phyloP scores from a whole-genome alignment of 345 rosid species.

The Streptanthus diversifolius region DNA sequence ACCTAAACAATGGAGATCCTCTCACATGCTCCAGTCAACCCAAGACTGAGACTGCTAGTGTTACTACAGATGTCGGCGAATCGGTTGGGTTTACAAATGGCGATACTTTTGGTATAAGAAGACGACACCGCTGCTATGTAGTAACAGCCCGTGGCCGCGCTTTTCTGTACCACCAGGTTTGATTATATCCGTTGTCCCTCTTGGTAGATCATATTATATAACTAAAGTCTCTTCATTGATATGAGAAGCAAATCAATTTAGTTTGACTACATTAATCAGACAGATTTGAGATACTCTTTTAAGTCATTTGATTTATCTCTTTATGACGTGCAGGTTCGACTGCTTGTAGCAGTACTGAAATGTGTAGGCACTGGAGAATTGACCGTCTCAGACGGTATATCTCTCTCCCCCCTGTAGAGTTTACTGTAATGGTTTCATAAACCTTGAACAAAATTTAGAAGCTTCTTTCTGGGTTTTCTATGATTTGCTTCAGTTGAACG shows the following conservation, averaged over 20 bases:
- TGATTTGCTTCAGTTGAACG: slow-evolving; percentile 48
- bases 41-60: slow-evolving; percentile 17
- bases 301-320: slow-evolving; percentile 10
- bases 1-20: slow-evolving; percentile 28
- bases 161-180: slow-evolving; percentile 94
- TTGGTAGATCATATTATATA: neutral
- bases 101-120: slow-evolving; percentile 49
- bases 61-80: slow-evolving; percentile 22
- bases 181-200: neutral
- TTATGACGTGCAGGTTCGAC: slow-evolving; percentile 60
- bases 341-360: slow-evolving; percentile 84
- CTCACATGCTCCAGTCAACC: slow-evolving; percentile 28
- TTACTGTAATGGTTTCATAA: neutral
- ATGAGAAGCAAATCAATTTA: neutral
- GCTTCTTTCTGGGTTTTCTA: neutral
- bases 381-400: slow-evolving; percentile 63
- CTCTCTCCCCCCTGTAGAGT: neutral
- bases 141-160: slow-evolving; percentile 72
- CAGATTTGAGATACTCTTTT: neutral
- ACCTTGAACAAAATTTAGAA: neutral
- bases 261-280: neutral
- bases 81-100: slow-evolving; percentile 22
- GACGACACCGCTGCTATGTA: slow-evolving; percentile 57
- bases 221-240: neutral
- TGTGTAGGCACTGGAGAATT: slow-evolving; percentile 78